Percentiles rank a stretch among this genome's conserved stretches.
Conservation (phyloP, 1,139 yeast species). For the Groenewaldozyma sp. region DNA sequence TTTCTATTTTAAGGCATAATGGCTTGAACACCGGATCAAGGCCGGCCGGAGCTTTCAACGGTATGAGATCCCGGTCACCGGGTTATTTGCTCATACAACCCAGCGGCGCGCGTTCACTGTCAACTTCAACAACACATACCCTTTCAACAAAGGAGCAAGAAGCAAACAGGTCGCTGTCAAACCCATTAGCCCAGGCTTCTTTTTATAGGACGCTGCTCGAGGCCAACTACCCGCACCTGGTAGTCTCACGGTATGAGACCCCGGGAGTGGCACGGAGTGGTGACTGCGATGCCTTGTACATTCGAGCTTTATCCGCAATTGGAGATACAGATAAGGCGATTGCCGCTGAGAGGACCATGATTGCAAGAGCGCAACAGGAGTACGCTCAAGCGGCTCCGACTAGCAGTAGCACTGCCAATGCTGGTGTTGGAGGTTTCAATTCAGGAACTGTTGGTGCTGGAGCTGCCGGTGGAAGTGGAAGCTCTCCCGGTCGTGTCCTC, state of each 20-base stretch:
- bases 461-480: not conserved
- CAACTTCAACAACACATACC: conserved; percentile 1
- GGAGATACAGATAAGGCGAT: conserved; percentile 79
- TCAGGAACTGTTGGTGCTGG: conserved; percentile 17
- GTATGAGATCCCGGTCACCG: too few relatives aligned
- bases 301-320: conserved; percentile 66
- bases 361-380: conserved; percentile 11
- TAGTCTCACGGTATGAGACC: conserved; percentile 83
- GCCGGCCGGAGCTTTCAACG: too few relatives aligned
- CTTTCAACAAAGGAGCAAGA: conserved; percentile 47
- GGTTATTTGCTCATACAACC: too few relatives aligned
- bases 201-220: conserved; percentile 66
- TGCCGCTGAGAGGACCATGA: conserved; percentile 28
- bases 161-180: conserved; percentile 65
- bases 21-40: too few relatives aligned
- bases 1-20: too few relatives aligned
- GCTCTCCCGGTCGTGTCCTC: conserved; percentile 2
- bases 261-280: conserved; percentile 77
- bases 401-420: conserved; percentile 10
- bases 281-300: conserved; percentile 69
- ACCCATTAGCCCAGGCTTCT: conserved; percentile 66
- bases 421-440: conserved; percentile 11
- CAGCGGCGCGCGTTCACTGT: not conserved
- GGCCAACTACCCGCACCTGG: conserved; percentile 85
- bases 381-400: conserved; percentile 21